A percentile compares a stretch with the other conserved stretches of the same genome.
Conservation (phyloP, 768 basidiomycete genomes). For the Phlebiopsis flavidoalba region DNA sequence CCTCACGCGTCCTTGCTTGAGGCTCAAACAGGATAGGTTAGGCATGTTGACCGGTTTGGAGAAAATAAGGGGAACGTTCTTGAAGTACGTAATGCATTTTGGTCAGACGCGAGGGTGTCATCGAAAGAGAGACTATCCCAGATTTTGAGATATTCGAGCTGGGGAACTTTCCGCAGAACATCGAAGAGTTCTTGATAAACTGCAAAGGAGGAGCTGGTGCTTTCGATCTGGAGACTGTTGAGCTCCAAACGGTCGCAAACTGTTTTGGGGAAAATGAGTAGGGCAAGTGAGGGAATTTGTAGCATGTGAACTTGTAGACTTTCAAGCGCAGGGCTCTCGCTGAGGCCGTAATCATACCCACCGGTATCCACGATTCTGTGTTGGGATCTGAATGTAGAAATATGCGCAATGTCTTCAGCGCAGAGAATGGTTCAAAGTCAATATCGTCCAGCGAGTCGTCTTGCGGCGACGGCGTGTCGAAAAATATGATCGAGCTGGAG, state of each 20-base stretch:
- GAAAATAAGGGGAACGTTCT: neutral
- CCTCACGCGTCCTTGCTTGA: too few relatives aligned
- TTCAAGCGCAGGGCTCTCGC: neutral
- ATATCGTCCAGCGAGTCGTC: too few relatives aligned
- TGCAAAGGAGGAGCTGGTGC: too few relatives aligned
- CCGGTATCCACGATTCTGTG: neutral
- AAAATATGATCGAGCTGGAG: too few relatives aligned
- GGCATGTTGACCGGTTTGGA: neutral
- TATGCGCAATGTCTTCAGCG: neutral
- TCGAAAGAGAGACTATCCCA: neutral
- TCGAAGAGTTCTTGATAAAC: neutral
- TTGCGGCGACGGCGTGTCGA: too few relatives aligned
- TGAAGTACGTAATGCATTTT: neutral
- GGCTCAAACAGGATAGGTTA: neutral
- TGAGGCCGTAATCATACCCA: neutral
- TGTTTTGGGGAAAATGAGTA: too few relatives aligned
- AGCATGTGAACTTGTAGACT: too few relatives aligned
- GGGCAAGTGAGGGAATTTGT: too few relatives aligned
- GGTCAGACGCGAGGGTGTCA: neutral
- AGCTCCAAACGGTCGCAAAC: too few relatives aligned
- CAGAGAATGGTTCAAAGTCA: too few relatives aligned
- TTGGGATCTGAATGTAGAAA: neutral
- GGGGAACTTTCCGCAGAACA: neutral
- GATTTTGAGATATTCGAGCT: neutral
- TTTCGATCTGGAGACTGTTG: too few relatives aligned